Evolutionary conservation across 257 asterid species (phyloP), one percentile per base, ranked within the genome.

Genomic region (Solanum megistacrolobum): DNA sequence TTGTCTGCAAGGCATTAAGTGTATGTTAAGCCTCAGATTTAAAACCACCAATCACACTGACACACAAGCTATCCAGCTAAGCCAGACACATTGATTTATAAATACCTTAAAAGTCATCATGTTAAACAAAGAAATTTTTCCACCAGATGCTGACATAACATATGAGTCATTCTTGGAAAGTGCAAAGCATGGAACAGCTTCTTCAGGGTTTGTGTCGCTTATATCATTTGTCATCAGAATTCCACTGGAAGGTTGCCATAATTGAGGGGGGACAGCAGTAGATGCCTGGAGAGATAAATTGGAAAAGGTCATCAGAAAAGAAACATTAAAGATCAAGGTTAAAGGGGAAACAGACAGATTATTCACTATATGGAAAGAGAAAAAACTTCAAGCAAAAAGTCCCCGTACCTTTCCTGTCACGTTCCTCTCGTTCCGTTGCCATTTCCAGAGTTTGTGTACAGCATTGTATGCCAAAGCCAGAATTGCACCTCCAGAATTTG

Each of bases 361-460:
- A 68, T 46, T 48, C 52, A 32, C 32, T 13, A 41, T 32, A 16
- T 46, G 72, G 69, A 86, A 69, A 74, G 73, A 34, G 84, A 32
- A 84, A 86, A 86, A 78, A 41, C 23, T 3, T 16, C 62, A 16
- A 46, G 20, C 66, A 78, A 58, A 74, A 72, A 78, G 88, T 43
- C 55, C 39, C 39, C 85, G 66, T 91, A 94, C 96, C 94, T 91
- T 93, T 90, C 93, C 96, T n/a, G 88, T 41, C 48, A 36, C 23
- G 69, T 93, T 93, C 83, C 89, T 86, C 83, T 93, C 95, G 83
- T 78, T 92, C 34, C 87, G 85, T 86, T 90, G 92, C 98, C 96
- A 95, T 89, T 93, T 95, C 98, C 98, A 95, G 5, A 93, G 94
- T 90, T 93, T 93, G 94, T 94, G 98, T 60, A 92, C 92, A 9